Evolutionary conservation across 78 protist species (phyloP).

Genomic region (Dictyostelium discoideum): DNA sequence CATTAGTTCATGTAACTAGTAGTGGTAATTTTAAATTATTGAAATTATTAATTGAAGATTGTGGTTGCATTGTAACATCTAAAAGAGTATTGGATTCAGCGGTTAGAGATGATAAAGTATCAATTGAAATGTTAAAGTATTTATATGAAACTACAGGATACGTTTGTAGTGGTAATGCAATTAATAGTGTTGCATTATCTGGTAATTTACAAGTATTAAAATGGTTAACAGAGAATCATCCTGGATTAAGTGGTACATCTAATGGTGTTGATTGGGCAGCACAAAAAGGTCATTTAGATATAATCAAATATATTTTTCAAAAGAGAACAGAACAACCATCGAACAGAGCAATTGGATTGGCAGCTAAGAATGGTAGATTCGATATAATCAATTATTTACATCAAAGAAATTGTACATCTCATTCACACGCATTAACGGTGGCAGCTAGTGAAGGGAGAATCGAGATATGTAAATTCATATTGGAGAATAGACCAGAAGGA

Average conservation of each 20-base stretch:
- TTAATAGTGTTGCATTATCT: not conserved
- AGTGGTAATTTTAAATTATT: not conserved
- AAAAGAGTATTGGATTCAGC: not conserved
- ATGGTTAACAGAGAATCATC: not conserved
- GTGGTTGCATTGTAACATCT: not conserved
- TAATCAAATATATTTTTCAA: not conserved
- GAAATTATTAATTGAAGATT: not conserved
- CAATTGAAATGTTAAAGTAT: not conserved
- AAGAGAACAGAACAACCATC: not conserved
- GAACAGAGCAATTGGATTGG: not conserved
- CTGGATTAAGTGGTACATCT: not conserved
- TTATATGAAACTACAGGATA: not conserved
- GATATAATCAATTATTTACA: not conserved
- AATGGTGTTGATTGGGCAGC: conserved; percentile 1
- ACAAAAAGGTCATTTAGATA: not conserved
- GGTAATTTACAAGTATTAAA: not conserved
- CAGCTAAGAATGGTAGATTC: not conserved
- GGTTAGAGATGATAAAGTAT: not conserved
- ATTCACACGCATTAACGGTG: not conserved
- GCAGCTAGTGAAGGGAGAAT: not conserved
- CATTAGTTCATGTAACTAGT: not conserved
- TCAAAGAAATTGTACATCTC: not conserved
- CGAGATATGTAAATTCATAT: not conserved
- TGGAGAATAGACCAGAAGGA: conserved; percentile 6
- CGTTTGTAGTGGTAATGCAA: not conserved